Base-by-base conservation (phyloP, 2,329 filamentous ascomycete genomes). In the Cryphonectria parasitica region DNA sequence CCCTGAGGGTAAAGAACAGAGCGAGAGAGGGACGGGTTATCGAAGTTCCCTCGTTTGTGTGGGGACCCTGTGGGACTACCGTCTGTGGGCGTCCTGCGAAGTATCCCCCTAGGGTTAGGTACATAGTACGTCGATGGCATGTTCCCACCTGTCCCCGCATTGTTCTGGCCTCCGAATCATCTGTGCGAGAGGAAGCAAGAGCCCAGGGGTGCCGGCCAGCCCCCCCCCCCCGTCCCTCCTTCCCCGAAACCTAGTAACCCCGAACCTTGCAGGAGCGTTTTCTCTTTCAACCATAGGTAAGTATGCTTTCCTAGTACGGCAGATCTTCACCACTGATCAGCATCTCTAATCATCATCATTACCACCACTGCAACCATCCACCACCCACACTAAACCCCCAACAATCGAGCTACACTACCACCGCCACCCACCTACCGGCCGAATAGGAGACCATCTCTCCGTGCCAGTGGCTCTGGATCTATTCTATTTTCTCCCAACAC, bases 101-200 rank as follows among this genome's bases (percentile, higher is more conserved):
- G 31, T 39, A 61, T 36, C 58, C 15, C 11, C 56, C 19, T 22
- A 61, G 58, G 58, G 31, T 8, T 13, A 19, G 58, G 34, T 39
- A 61, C 58, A 7, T 61, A 34, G 34, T 39, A 61, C 58, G 17
- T 61, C 2, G 28, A 22, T 31, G 56, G 31, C 17, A 61, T 34
- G 22, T 39, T 5, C 19, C 39, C 39, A 25, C 28, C 17, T 10
- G n/a, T 5, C 61, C 22, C 39, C 39, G 36, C 39, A 64, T 64
- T 64, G 39, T 43, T 64, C 61, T 64, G 61, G 61, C 36, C 36
- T 64, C 61, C 61, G 61, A 64, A 45, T n/a, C 25, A n/a, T 64
- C 60, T 31, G 13, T 17, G 54, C 25, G 54, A 31, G 54, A 58
- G 52, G 41, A 22, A n/a, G 45, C 45, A 49, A 49, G 45, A 49